Base-by-base conservation (phyloP, 2,329 filamentous ascomycete species). In the Claviceps digitariae region DNA sequence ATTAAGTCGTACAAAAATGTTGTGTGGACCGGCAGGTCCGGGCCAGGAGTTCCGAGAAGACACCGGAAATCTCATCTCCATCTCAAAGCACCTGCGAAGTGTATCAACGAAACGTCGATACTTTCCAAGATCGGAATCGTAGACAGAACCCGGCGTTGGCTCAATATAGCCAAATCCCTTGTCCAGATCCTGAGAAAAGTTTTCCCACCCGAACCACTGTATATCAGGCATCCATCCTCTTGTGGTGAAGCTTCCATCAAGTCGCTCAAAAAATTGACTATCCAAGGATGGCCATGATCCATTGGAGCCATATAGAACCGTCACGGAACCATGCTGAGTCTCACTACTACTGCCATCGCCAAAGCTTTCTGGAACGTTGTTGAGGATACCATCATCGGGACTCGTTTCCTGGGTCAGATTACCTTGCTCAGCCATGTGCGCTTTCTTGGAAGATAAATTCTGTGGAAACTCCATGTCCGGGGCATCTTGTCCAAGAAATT, bases 171-270 rank as follows among this genome's bases (percentile, higher is more conserved):
- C 27, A 27, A 36, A 51, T 40, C 62, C 60, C 48, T 61, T 61
- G 15, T 67, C 62, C 21, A 69, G 59, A 50, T 62, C 56, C 36
- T 64, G 57, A 4, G 56, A 52, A 47, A 68, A 63, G 13, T 55
- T 54, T 20, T 61, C 62, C 66, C 67, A 68, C 38, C 55, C 57
- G 47, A 72, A 67, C 63, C 66, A 69, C 48, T 61, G 60, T 2
- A 58, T 58, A 51, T 65, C 61, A n/a, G 74, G 73, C 64, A 73
- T 68, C 69, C 67, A 73, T 8, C 73, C 74, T 2, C 65, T 57
- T 56, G 75, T 59, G 0, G 69, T 68, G 56, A 74, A 70, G 56
- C 72, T 76, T 20, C 58, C 56, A 34, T 63, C 63, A 21, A 65
- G 56, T 10, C 59, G 55, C 50, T 72, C 67, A 50, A 75, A 72